Percentiles rank a stretch among this genome's conserved stretches.
phyloP scores from a whole-genome alignment of 2,329 filamentous ascomycete genomes.

The Colletotrichum orchidophilum region DNA sequence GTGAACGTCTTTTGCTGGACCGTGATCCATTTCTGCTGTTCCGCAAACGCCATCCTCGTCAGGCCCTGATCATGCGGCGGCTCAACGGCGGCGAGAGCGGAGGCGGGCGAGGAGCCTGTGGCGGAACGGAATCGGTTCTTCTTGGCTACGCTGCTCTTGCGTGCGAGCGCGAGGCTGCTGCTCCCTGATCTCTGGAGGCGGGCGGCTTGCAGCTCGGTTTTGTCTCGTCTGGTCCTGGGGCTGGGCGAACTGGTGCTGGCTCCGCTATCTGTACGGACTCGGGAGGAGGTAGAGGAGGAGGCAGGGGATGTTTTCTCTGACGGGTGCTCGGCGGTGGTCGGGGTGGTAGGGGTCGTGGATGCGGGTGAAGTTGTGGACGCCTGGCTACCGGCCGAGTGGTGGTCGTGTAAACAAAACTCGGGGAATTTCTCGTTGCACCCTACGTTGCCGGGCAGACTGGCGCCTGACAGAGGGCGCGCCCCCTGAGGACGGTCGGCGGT shows the following conservation, averaged over 20 bases:
- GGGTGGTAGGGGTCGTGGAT: conserved; percentile 40
- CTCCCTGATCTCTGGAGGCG: conserved; percentile 56
- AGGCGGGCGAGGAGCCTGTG: conserved; percentile 47
- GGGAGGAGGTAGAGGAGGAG: conserved; percentile 36
- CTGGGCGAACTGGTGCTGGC: conserved; percentile 39
- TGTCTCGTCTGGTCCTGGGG: conserved; percentile 54
- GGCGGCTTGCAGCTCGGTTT: conserved; percentile 60
- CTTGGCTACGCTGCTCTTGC: conserved; percentile 40
- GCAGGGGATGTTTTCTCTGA: conserved; percentile 36
- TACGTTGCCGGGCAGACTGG: conserved; percentile 48
- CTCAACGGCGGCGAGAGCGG: conserved; percentile 56
- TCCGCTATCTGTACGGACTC: conserved; percentile 37
- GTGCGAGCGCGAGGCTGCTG: conserved; percentile 45
- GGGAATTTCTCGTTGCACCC: conserved; percentile 48
- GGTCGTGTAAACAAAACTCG: conserved; percentile 54
- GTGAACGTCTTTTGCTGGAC: conserved; percentile 99
- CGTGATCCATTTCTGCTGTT: conserved; percentile 75
- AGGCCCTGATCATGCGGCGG: conserved; percentile 60
- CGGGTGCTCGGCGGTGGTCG: conserved; percentile 38
- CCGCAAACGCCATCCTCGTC: conserved; percentile 70
- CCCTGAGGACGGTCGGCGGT: conserved; percentile 29
- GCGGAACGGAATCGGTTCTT: conserved; percentile 47
- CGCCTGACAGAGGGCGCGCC: conserved; percentile 29
- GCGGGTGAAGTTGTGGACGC: conserved; percentile 37
- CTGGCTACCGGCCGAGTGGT: conserved; percentile 34